A percentile compares a stretch with the other conserved stretches of the same genome.
Conservation (phyloP, 1,284 basidiomycete species). For the Takashimella koratensis region DNA sequence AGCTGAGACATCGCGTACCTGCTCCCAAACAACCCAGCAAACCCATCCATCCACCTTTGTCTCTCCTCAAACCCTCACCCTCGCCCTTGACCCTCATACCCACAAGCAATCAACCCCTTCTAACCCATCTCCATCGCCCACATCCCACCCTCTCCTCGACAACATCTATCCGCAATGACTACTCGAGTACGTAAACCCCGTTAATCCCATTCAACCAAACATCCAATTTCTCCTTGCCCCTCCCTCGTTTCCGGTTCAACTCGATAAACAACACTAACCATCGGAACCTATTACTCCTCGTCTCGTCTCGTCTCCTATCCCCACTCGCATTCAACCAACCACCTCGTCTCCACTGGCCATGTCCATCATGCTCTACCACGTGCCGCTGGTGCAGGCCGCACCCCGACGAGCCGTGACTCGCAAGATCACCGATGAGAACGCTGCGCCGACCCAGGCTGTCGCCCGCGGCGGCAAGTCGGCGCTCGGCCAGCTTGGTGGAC, state of each 20-base stretch:
- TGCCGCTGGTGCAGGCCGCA: constrained; percentile 17
- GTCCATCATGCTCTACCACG: not conserved
- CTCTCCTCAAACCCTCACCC: too few relatives aligned
- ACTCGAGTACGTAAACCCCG: not conserved
- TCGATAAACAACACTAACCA: too few relatives aligned
- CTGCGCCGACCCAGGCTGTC: constrained; percentile 28
- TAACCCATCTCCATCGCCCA: not conserved
- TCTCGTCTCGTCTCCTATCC: not conserved
- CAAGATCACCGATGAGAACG: constrained; percentile 43
- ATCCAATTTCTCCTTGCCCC: not conserved
- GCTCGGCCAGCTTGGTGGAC: constrained; percentile 28
- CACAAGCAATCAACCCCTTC: too few relatives aligned
- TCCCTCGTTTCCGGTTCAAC: not conserved
- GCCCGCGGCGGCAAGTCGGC: constrained; percentile 25
- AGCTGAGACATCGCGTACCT: not conserved
- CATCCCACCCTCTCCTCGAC: not conserved
- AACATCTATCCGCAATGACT: not conserved
- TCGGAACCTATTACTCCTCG: not conserved
- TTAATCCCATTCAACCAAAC: not conserved
- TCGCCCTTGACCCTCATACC: too few relatives aligned
- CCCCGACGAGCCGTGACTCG: constrained; percentile 30
- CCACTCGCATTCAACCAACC: too few relatives aligned
- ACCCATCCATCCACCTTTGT: too few relatives aligned
- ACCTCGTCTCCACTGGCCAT: not conserved
- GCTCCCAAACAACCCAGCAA: too few relatives aligned